These are phyloP conservation scores for Clarireedia paspali DNA, from an alignment of 2,329 filamentous ascomycete genomes.

Conservation along the genomic window DNA sequence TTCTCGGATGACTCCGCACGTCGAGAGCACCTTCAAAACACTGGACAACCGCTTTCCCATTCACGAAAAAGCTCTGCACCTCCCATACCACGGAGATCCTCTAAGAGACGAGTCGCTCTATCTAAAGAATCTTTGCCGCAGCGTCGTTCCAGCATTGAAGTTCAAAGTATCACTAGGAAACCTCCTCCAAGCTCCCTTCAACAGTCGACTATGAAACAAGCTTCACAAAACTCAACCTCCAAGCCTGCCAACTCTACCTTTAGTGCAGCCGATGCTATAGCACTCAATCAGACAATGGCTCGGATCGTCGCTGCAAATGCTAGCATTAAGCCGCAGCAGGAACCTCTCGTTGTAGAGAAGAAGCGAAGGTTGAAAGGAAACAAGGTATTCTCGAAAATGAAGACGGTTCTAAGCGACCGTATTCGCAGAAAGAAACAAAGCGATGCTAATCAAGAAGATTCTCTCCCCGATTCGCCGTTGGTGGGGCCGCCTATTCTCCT, in stretches of 20 bases:
- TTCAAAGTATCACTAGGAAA: background rate
- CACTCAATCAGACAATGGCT: constrained; percentile 1
- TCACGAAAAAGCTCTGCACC: constrained; percentile 15
- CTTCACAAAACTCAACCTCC: background rate
- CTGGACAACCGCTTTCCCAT: constrained; percentile 5
- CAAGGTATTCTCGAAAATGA: constrained; percentile 17
- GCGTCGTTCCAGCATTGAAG: background rate
- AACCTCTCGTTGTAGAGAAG: constrained; percentile 12
- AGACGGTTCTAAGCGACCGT: constrained; percentile 16
- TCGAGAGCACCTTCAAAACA: background rate
- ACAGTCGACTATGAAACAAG: background rate
- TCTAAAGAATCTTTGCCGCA: background rate
- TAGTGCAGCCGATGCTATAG: constrained; percentile 1
- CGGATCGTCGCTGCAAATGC: background rate
- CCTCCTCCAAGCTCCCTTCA: background rate
- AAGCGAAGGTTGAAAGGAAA: constrained; percentile 17
- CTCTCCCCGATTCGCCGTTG: constrained; percentile 9
- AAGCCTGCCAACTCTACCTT: background rate
- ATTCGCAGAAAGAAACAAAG: constrained; percentile 11
- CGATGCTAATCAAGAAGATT: constrained; percentile 12
- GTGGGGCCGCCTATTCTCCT: constrained; percentile 7
- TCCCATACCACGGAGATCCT: constrained; percentile 20
- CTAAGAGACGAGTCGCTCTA: constrained; percentile 15
- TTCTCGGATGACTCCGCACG: background rate
- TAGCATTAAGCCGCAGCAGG: background rate